These are phyloP conservation scores for Metroxylon sagu DNA, from an alignment of 176 grass and related monocot species.

Conservation along the genomic window DNA sequence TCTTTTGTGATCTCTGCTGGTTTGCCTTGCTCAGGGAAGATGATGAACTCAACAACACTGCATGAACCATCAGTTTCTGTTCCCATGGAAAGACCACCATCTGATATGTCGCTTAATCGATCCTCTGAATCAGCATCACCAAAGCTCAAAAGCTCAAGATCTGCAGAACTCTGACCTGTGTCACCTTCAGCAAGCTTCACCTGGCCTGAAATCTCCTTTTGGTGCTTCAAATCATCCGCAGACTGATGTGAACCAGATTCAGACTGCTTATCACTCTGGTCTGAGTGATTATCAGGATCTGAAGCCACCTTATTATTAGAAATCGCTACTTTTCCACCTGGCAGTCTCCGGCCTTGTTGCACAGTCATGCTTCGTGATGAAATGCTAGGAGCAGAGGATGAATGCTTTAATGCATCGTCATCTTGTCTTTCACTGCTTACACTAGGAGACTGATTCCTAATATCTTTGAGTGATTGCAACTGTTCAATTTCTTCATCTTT, in stretches of 20 bases:
- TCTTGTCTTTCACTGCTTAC: constrained; percentile 31
- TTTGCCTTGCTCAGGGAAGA: constrained; percentile 45
- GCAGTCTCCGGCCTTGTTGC: constrained; percentile 29
- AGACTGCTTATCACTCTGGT: constrained; percentile 57
- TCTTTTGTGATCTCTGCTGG: constrained; percentile 23
- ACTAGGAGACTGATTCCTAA: constrained; percentile 26
- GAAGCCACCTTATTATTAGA: constrained; percentile 19
- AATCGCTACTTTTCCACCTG: constrained; percentile 16
- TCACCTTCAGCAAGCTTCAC: constrained; percentile 11
- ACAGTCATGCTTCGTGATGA: constrained; percentile 18
- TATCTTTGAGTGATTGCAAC: constrained; percentile 34
- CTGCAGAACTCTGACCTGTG: constrained; percentile 27
- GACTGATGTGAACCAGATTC: constrained; percentile 66
- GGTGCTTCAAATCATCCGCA: constrained; percentile 29
- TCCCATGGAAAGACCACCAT: constrained; percentile 69
- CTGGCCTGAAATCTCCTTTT: constrained; percentile 32
- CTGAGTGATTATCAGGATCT: constrained; percentile 50
- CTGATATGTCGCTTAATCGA: constrained; percentile 73
- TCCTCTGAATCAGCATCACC: constrained; percentile 65
- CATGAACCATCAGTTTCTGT: constrained; percentile 74
- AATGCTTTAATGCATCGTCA: constrained; percentile 19
- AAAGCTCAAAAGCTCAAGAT: constrained; percentile 36
- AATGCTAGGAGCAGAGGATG: constrained; percentile 29
- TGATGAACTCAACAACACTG: constrained; percentile 37
- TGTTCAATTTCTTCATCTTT: constrained; percentile 74